Percentiles rank a stretch among this genome's conserved stretches.
These are phyloP conservation scores for Pecoramyces ruminantium DNA, from an alignment of 192 early-diverging fungal genomes.

Conservation along the genomic window DNA sequence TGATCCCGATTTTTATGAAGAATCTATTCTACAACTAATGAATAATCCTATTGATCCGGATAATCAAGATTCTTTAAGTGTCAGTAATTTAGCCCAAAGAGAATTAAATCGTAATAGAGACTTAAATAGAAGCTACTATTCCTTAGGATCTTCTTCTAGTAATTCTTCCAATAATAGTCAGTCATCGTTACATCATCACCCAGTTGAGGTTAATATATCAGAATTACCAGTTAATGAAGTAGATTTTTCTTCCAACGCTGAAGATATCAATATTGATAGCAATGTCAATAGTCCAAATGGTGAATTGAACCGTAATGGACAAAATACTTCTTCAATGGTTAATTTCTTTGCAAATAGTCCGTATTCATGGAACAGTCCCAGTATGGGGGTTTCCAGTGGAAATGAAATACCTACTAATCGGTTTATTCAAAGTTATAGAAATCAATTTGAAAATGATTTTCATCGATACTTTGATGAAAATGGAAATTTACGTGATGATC, in stretches of 20 bases:
- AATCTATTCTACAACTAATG: background rate
- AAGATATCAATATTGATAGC: background rate
- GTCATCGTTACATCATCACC: background rate
- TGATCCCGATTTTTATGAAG: background rate
- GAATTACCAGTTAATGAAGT: background rate
- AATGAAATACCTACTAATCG: background rate
- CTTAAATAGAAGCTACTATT: background rate
- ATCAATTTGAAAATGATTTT: background rate
- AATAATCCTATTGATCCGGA: background rate
- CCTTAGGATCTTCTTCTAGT: background rate
- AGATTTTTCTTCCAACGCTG: background rate
- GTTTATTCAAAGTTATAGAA: background rate
- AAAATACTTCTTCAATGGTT: background rate
- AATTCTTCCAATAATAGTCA: background rate
- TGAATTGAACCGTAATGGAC: background rate
- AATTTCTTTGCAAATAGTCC: background rate
- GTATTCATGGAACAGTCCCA: background rate
- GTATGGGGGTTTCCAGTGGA: background rate
- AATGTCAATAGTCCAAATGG: background rate
- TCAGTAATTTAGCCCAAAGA: background rate
- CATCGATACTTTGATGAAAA: background rate
- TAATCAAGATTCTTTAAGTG: background rate
- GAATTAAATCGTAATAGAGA: background rate
- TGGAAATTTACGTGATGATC: background rate
- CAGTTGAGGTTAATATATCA: background rate